Conservation (phyloP, 2,329 filamentous ascomycete genomes). For the Diaporthe nobilis region DNA sequence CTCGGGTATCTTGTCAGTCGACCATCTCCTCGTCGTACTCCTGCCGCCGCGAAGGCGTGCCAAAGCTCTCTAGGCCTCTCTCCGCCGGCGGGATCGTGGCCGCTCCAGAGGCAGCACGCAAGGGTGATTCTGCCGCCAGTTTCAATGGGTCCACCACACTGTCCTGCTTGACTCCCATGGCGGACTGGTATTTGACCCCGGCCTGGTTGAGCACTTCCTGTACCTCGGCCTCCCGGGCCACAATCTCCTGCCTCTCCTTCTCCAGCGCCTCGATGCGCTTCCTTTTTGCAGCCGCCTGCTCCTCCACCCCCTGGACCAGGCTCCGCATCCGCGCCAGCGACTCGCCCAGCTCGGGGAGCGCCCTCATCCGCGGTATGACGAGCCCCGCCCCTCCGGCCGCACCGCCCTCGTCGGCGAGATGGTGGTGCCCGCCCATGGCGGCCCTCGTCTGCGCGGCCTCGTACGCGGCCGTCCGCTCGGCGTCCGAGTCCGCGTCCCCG, state of each 20-base stretch:
- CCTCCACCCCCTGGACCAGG: slow-evolving; percentile 74
- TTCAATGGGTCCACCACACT: slow-evolving; percentile 41
- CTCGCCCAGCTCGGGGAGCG: slow-evolving; percentile 80
- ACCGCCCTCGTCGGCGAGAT: slow-evolving; percentile 50
- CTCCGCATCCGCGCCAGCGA: slow-evolving; percentile 75
- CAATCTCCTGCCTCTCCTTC: slow-evolving; percentile 77
- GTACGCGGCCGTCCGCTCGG: slow-evolving; percentile 83
- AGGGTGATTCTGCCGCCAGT: slow-evolving; percentile 49
- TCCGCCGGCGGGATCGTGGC: slow-evolving; percentile 48
- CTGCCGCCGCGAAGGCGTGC: slow-evolving; percentile 57
- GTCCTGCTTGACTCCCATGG: slow-evolving; percentile 50
- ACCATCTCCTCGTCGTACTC: slow-evolving; percentile 49
- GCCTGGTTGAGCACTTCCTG: slow-evolving; percentile 86
- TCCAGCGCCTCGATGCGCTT: slow-evolving; percentile 76
- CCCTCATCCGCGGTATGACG: slow-evolving; percentile 77
- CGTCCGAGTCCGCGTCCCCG: slow-evolving; percentile 73
- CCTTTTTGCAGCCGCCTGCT: slow-evolving; percentile 71
- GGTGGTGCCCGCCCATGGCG: slow-evolving; percentile 81
- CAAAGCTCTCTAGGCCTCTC: slow-evolving; percentile 63
- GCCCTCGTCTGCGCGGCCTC: slow-evolving; percentile 88
- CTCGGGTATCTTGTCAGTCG: slow-evolving; percentile 23
- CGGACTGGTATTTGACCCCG: slow-evolving; percentile 72
- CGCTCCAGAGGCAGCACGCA: slow-evolving; percentile 48
- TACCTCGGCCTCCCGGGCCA: slow-evolving; percentile 81
- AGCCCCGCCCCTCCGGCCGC: slow-evolving; percentile 57